These are phyloP conservation scores for Aspergillus haitiensis DNA, from an alignment of 495 filamentous ascomycete genomes.

Conservation along the genomic window DNA sequence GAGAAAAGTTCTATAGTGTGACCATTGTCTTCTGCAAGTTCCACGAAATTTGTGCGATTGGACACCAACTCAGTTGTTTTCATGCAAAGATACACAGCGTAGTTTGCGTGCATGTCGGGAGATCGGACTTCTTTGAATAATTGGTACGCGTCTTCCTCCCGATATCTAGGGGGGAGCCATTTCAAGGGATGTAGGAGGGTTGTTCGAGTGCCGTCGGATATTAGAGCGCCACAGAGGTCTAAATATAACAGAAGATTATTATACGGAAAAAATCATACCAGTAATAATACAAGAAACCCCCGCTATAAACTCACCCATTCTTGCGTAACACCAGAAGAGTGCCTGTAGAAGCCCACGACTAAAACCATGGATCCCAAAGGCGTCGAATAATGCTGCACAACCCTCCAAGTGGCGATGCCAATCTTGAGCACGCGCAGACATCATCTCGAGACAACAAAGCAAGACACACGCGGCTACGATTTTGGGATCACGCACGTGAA, in stretches of 20 bases:
- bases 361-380: constrained; percentile 45
- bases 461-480: constrained; percentile 44
- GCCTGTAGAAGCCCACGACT: constrained; percentile 42
- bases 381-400: constrained; percentile 47
- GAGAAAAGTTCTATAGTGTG: constrained; percentile 30
- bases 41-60: constrained; percentile 38
- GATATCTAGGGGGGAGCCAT: constrained; percentile 38
- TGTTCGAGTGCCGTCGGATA: constrained; percentile 46
- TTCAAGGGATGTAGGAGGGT: constrained; percentile 43
- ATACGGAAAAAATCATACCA: not conserved
- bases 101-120: constrained; percentile 47
- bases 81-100: constrained; percentile 48
- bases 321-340: constrained; percentile 52
- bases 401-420: constrained; percentile 52
- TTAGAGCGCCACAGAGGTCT: constrained; percentile 51
- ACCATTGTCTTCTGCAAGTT: constrained; percentile 36
- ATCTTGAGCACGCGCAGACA: constrained; percentile 47
- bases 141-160: constrained; percentile 32
- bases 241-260: constrained; percentile 3
- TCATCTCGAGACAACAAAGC: constrained; percentile 50
- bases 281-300: not conserved
- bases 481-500: constrained; percentile 41
- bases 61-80: constrained; percentile 44
- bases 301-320: constrained; percentile 38
- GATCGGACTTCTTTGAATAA: constrained; percentile 33